Conservation (phyloP, 2,329 filamentous ascomycete species). For the Colletotrichum plurivorum region DNA sequence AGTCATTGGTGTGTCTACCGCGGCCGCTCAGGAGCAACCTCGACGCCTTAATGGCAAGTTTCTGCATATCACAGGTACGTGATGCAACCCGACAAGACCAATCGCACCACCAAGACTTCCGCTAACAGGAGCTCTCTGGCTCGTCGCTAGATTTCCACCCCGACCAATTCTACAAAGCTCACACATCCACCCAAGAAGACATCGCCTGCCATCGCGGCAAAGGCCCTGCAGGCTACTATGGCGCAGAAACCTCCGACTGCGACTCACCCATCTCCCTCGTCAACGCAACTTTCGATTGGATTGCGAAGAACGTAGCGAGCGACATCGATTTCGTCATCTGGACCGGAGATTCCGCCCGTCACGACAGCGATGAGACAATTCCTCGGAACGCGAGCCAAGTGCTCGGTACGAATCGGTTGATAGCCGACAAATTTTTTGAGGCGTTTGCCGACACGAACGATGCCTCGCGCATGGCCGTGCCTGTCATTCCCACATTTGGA, state of each 20-base stretch:
- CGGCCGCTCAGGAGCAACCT: conserved; percentile 54
- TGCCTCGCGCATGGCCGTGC: conserved; percentile 76
- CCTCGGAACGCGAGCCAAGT: conserved; percentile 84
- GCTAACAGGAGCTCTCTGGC: conserved; percentile 15
- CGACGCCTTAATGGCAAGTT: conserved; percentile 76
- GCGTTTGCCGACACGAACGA: conserved; percentile 73
- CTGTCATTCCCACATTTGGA: conserved; percentile 90
- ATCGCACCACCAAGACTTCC: neutral
- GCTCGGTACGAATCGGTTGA: conserved; percentile 80
- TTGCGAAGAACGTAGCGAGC: conserved; percentile 82
- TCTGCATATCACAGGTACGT: conserved; percentile 87
- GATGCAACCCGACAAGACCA: conserved; percentile 20
- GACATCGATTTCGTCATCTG: conserved; percentile 91
- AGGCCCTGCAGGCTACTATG: conserved; percentile 85
- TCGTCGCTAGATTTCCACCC: conserved; percentile 85
- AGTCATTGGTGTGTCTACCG: conserved; percentile 37
- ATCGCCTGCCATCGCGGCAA: conserved; percentile 84
- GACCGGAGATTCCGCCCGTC: conserved; percentile 91
- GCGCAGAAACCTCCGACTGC: conserved; percentile 89
- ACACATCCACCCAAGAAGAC: conserved; percentile 78
- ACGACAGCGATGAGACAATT: conserved; percentile 87
- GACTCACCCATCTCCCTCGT: conserved; percentile 86
- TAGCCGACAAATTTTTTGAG: conserved; percentile 83
- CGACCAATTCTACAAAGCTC: conserved; percentile 86
- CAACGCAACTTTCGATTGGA: conserved; percentile 93